These are phyloP conservation scores for Mucor lusitanicus DNA, from an alignment of 371 early-diverging fungal genomes.

Conservation along the genomic window DNA sequence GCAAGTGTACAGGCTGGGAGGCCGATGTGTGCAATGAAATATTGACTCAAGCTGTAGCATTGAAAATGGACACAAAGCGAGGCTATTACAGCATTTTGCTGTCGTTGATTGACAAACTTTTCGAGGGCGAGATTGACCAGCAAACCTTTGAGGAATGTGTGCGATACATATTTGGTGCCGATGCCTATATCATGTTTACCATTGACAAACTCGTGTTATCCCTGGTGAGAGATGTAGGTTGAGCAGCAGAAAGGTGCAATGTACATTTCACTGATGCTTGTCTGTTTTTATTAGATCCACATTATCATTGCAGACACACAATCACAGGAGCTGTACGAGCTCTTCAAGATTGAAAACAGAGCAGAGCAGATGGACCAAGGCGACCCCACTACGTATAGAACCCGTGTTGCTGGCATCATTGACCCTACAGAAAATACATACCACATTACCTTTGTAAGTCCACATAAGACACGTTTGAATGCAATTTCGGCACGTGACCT, in stretches of 20 bases:
- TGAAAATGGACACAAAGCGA: slow-evolving; percentile 25
- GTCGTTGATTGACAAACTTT: slow-evolving; percentile 67
- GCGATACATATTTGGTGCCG: slow-evolving; percentile 82
- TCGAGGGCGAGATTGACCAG: slow-evolving; percentile 82
- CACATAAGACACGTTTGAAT: no score
- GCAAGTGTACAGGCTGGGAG: slow-evolving; percentile 5
- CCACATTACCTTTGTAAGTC: slow-evolving; percentile 78
- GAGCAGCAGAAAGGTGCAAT: neutral
- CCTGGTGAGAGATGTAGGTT: slow-evolving; percentile 25
- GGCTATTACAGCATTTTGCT: slow-evolving; percentile 77
- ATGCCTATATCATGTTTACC: slow-evolving; percentile 84
- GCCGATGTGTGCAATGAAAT: neutral
- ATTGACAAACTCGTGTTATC: slow-evolving; percentile 68
- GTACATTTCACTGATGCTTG: neutral
- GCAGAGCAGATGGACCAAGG: slow-evolving; percentile 24
- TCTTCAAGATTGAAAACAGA: slow-evolving; percentile 21
- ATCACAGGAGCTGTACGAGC: slow-evolving; percentile 21
- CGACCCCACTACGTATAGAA: slow-evolving; percentile 49
- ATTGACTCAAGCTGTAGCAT: neutral
- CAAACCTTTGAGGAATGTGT: slow-evolving; percentile 88
- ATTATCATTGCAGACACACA: slow-evolving; percentile 26
- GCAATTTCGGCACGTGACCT: no score
- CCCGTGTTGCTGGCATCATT: slow-evolving; percentile 28
- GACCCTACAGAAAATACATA: slow-evolving; percentile 74
- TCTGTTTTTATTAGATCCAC: slow-evolving; percentile 20